A percentile compares a stretch with the other conserved stretches of the same genome.
Evolutionary conservation across 2,329 filamentous ascomycete genomes (phyloP).

Genomic region (Oidium heveae): DNA sequence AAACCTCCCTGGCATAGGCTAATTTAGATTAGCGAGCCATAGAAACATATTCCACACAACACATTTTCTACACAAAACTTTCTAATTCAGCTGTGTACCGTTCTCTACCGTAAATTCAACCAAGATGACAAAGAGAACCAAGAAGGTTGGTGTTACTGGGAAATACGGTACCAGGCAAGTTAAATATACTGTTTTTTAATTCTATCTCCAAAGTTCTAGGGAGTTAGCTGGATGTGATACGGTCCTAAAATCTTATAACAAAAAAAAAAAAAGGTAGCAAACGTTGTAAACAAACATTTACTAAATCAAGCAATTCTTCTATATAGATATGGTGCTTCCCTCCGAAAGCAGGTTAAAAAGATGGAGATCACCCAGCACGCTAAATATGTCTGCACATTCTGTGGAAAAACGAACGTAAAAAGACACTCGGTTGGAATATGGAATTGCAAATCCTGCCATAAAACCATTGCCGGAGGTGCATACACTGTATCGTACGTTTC

Average conservation of each 20-base stretch:
- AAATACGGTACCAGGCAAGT: slow-evolving; percentile 93
- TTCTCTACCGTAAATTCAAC: slow-evolving; percentile 3
- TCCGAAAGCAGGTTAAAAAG: slow-evolving; percentile 99
- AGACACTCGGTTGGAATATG: slow-evolving; percentile 84
- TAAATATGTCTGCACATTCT: slow-evolving; percentile 95
- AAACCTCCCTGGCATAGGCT: no score
- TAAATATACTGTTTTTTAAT: not conserved
- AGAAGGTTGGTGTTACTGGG: slow-evolving; percentile 97
- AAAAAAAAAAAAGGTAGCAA: no score
- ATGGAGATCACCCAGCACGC: slow-evolving; percentile 99
- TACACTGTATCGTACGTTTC: slow-evolving; percentile 88
- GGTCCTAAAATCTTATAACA: no score
- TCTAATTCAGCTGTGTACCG: no score
- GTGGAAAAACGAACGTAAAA: slow-evolving; percentile 88
- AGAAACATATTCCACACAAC: no score
- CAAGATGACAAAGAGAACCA: slow-evolving; percentile 89
- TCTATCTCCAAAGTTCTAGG: not conserved
- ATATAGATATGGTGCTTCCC: slow-evolving; percentile 83
- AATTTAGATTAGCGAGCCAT: no score
- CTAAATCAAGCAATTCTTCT: not conserved
- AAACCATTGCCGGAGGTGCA: slow-evolving; percentile 80
- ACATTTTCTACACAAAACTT: no score
- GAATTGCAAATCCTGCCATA: slow-evolving; percentile 88
- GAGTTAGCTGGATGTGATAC: no score
- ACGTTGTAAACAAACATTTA: slow-evolving; percentile 1